Base-by-base conservation (phyloP, 2,329 filamentous ascomycete genomes). In the Colletotrichum cuscutae region DNA sequence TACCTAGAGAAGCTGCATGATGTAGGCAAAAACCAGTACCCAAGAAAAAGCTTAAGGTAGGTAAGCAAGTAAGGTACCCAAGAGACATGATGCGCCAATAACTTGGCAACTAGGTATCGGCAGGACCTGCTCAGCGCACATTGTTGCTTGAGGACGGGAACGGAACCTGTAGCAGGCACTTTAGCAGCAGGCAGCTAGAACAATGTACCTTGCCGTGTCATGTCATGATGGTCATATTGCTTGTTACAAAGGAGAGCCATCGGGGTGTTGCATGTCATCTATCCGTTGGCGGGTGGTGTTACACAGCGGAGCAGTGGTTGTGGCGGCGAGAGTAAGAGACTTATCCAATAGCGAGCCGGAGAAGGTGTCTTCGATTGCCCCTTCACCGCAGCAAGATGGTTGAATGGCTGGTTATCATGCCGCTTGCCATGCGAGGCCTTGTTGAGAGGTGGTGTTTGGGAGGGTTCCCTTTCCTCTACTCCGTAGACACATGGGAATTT, bases 201-300 rank as follows among this genome's bases (percentile, higher is more conserved):
- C 35, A 35, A 56, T 62, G 60, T 65, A 37, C 46, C 60, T 65
- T 61, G 42, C 71, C 60, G 56, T 61, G 71, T 60, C 61, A 61
- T 71, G 35, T 58, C 56, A 65, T 71, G 49, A 26, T 53, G 66
- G 49, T 11, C 28, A 30, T 46, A 32, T 67, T 59, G 53, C 30
- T 37, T 54, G 35, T 63, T 67, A 72, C 71, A 67, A 67, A 72
- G 62, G 30, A 65, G 35, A 46, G 42, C 60, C 22, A 61, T 58
- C 52, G 49, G 58, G 42, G 52, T 35, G 61, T 42, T 72, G 63
- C 58, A 67, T 65, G 13, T 37, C 30, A 7, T 22, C 26, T 35
- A 54, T 49, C 28, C 26, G 65, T 42, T 69, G 53, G 49, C 32
- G 30, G 32, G n/a, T 65, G 32, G 57, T 56, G 66, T 72, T 65